Base-by-base conservation (phyloP, 805 yeast genomes). In the Cyberlindnera japonica region DNA sequence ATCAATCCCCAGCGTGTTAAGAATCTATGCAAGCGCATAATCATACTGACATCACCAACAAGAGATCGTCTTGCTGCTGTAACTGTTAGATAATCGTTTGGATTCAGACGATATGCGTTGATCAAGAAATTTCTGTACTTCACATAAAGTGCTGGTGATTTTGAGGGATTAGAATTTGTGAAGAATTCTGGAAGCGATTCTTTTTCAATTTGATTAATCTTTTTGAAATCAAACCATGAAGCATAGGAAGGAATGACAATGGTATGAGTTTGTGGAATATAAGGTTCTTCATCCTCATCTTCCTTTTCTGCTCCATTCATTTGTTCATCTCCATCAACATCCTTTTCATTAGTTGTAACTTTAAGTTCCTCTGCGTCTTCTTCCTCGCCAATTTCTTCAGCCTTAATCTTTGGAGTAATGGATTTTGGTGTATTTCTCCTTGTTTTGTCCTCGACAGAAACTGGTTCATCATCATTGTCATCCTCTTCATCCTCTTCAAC, bases 1-100 rank as follows among this genome's bases (percentile, higher is more conserved):
- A 90, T 86, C 37, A 90, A 68, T 0, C 97, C 97, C 97, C 97
- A 90, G 59, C 83, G 84, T 51, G 79, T 86, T 43, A 90, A 66
- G 57, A 90, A 89, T 38, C 81, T 73, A 57, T 87, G 95, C 8
- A 90, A 79, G 48, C 96, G 77, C 71, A 89, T 75, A 45, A 90
- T 74, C 0, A 96, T 77, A 3, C 95, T 91, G 6, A 88, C 95
- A 66, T 90, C 97, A 41, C 96, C 95, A 12, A 87, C 89, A 42
- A 90, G 71, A 51, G 87, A 87, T 53, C 97, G 79, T 59, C 98
- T 79, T 41, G 89, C 83, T 0, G 96, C 95, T 0, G 97, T 90
- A 43, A 87, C 79, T 0, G 96, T 85, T 29, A 90, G 67, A 55
- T 86, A 89, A 60, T 90, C 96, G 53, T 83, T 83, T 17, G 96